Evolutionary conservation across 2,329 filamentous ascomycete genomes (phyloP), one percentile per base, ranked within the genome.

Genomic region (Nemania bipapillata): DNA sequence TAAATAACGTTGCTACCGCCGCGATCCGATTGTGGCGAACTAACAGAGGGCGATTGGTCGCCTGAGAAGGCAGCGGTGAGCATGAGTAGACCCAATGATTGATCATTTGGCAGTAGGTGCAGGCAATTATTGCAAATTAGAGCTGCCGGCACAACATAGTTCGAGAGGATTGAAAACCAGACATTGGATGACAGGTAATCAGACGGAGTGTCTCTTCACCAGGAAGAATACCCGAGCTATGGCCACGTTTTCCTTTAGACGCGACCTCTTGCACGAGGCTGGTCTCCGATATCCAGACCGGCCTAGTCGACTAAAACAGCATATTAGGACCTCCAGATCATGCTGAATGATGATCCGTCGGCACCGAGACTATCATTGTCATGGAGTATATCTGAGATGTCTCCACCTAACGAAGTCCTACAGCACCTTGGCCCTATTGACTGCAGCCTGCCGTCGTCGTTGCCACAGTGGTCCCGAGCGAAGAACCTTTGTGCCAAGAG

Each of bases 371-470:
- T 4, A 53, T 42, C 24, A 58, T 32, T 32, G 35, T 17, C 17
- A 28, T 11, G 5, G 17, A 45, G 17, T 20, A n/a, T 40, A 42
- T 30, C 49, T 28, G 32, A 24, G 26, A 54, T 37, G 30, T 9
- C 37, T 26, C 30, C 24, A 45, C 45, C 56, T 15, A 22, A 45
- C 11, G n/a, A 66, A 35, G 45, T 22, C 64, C 64, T 63, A 53
- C 35, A 56, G 53, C 35, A 22, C 47, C 37, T 45, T 54, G 32
- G 17, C 28, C 37, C 30, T 32, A 30, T 52, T 26, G 4, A 42
- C 4, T 37, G 12, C 26, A 63, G 22, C 26, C 20, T 26, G 37
- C n/a, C n/a, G 22, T 12, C 6, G 53, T 24, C 42, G 35, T 54
- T 12, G 28, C 28, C 47, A 54, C 28, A 32, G 32, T 37, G 35